Evolutionary conservation across 768 basidiomycete species (phyloP), one percentile per base, ranked within the genome.

Genomic region (Hygrocybe punicea): DNA sequence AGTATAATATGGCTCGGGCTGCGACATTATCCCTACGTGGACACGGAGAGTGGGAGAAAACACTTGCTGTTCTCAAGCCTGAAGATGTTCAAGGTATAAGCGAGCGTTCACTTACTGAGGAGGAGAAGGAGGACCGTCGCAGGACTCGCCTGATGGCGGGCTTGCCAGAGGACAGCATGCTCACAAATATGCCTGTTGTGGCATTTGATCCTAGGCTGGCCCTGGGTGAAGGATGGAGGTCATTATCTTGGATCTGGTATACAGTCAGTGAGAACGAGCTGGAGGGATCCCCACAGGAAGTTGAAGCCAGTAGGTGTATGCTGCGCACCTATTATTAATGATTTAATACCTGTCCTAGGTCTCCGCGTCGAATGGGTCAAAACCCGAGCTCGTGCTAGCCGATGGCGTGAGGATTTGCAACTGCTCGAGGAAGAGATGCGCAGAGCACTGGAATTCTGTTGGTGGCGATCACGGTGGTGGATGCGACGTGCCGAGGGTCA

Each of bases 391-490:
- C 60, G 63, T 16, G 57, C 48, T 16, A 23, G 44, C 13, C 57
- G 63, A 13, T 64, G 63, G 63, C 34, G 48, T 23, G 63, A 64
- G 33, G 63, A 64, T 37, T 42, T 63, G 14, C 19, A 53, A 9
- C 53, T 64, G 11, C 56, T 64, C 16, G 52, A 56, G 14, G 63
- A 65, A 36, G 67, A 68, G 60, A 68, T 68, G 67, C 35, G 53
- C 76, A 71, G 39, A 77, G 71, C 62, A 78, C 76, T 3, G 77
- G 73, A 1, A 74, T 78, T 47, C 29, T 29, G 49, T 29, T 11
- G 79, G 76, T 63, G 78, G 79, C 1, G 71, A 72, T 17, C 62
- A 78, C 78, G 0, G 75, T 77, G 8, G 79, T 79, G 63, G 55
- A 21, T 78, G 80, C 6, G 24, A 33, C 51, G 35, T 29, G 24